Conservation (phyloP, 108 stramenopile species). For the Stephanodiscus triporus region DNA sequence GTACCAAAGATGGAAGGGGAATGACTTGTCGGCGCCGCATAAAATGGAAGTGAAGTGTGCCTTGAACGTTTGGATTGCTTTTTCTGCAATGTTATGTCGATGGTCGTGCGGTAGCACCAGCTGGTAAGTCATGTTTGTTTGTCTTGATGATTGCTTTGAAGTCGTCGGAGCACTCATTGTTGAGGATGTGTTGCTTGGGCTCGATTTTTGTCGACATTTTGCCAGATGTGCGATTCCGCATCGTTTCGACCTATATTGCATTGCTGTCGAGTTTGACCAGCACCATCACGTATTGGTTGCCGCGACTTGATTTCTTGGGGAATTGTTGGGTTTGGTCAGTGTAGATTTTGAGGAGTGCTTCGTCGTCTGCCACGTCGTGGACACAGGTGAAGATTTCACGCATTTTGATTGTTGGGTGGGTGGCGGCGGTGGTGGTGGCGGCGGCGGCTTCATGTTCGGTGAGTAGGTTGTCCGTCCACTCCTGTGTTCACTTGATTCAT, state of each 20-base stretch:
- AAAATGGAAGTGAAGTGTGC: constrained; percentile 11
- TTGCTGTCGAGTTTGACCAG: constrained; percentile 50
- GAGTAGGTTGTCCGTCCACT: not conserved
- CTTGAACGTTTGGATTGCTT: not conserved
- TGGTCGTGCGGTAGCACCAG: not conserved
- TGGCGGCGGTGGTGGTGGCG: not conserved
- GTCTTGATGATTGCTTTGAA: not conserved
- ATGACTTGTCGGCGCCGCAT: not conserved
- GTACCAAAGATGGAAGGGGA: constrained; percentile 35
- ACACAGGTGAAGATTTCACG: too few species aligned
- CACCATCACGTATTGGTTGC: constrained; percentile 51
- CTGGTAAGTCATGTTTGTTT: not conserved
- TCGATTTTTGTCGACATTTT: not conserved
- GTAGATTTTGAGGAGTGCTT: not conserved
- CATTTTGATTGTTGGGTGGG: not conserved
- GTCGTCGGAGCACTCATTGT: not conserved
- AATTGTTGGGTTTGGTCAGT: constrained; percentile 8
- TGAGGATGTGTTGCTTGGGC: not conserved
- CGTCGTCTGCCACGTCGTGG: too few species aligned
- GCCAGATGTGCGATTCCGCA: not conserved
- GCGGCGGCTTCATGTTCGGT: not conserved
- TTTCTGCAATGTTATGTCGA: not conserved
- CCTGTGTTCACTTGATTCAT: not conserved
- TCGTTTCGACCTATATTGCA: constrained; percentile 39
- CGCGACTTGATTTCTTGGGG: constrained; percentile 25